Evolutionary conservation across 305 asterid genomes (phyloP).

Genomic region (Fraxinus sp.): DNA sequence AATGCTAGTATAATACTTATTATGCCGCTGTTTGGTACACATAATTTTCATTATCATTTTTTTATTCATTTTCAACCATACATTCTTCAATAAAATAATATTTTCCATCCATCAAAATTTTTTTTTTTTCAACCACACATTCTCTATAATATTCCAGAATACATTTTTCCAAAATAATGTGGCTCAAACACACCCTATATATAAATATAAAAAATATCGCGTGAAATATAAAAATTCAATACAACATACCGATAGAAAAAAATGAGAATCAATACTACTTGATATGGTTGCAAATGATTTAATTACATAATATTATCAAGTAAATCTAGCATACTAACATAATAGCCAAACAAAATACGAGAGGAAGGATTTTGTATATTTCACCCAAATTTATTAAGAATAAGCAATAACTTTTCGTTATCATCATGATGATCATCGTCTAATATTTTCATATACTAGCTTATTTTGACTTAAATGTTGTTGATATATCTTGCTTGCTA

Average conservation of each 20-base stretch:
- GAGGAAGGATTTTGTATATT: not conserved
- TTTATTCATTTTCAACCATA: too few species aligned
- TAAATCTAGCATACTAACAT: not conserved
- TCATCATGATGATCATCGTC: too few species aligned
- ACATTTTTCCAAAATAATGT: too few species aligned
- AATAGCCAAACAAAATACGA: not conserved
- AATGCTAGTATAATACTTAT: too few species aligned
- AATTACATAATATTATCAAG: not conserved
- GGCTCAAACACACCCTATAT: too few species aligned
- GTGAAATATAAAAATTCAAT: not conserved
- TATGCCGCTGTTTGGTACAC: too few species aligned
- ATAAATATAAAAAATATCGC: not conserved
- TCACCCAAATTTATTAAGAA: not conserved
- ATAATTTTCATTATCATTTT: too few species aligned
- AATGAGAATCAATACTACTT: not conserved
- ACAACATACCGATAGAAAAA: not conserved
- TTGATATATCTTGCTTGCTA: too few species aligned
- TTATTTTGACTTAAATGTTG: not conserved
- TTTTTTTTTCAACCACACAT: too few species aligned
- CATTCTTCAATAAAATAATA: too few species aligned
- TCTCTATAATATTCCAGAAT: too few species aligned
- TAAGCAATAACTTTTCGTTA: not conserved
- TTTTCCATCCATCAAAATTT: too few species aligned
- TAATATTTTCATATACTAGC: not conserved
- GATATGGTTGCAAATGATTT: not conserved